These are phyloP conservation scores for Dispira parvispora DNA, from an alignment of 192 early-diverging fungal species.

Conservation along the genomic window DNA sequence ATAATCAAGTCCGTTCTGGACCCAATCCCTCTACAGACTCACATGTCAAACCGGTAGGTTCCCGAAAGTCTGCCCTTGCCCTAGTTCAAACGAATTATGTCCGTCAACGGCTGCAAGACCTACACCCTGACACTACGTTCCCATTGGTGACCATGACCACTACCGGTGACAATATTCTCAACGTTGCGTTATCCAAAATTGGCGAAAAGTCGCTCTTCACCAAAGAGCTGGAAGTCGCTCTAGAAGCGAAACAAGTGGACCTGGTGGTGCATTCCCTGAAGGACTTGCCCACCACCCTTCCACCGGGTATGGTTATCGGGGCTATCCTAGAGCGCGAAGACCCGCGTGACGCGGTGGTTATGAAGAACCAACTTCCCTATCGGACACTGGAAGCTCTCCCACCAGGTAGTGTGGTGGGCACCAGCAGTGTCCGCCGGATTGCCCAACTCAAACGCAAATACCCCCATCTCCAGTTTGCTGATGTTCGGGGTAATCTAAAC, in stretches of 20 bases:
- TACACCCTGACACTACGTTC: slow-evolving; percentile 27
- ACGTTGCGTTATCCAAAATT: slow-evolving; percentile 72
- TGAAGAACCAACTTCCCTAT: slow-evolving; percentile 24
- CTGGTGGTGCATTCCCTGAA: slow-evolving; percentile 89
- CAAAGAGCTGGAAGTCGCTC: slow-evolving; percentile 72
- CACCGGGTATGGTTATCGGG: slow-evolving; percentile 61
- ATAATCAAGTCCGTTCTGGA: too few relatives aligned
- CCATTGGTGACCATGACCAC: slow-evolving; percentile 46
- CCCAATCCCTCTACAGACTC: too few relatives aligned
- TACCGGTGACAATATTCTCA: slow-evolving; percentile 64
- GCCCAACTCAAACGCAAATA: slow-evolving; percentile 69
- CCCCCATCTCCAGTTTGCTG: slow-evolving; percentile 58
- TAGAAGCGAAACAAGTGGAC: slow-evolving; percentile 48
- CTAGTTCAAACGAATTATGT: slow-evolving; percentile 74
- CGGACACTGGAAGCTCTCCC: slow-evolving; percentile 47
- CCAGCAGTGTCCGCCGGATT: slow-evolving; percentile 69
- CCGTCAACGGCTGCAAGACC: slow-evolving; percentile 28
- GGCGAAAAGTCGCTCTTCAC: slow-evolving; percentile 84
- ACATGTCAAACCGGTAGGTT: slow-evolving; percentile 33
- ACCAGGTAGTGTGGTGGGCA: slow-evolving; percentile 62
- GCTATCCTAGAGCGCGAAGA: slow-evolving; percentile 79
- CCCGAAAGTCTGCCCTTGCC: slow-evolving; percentile 76
- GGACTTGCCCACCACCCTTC: slow-evolving; percentile 77
- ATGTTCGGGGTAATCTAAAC: slow-evolving; percentile 69
- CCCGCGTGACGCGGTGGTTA: slow-evolving; percentile 74